Conservation (phyloP, 1,284 basidiomycete species). For the Neotropicomus parvogracilis region DNA sequence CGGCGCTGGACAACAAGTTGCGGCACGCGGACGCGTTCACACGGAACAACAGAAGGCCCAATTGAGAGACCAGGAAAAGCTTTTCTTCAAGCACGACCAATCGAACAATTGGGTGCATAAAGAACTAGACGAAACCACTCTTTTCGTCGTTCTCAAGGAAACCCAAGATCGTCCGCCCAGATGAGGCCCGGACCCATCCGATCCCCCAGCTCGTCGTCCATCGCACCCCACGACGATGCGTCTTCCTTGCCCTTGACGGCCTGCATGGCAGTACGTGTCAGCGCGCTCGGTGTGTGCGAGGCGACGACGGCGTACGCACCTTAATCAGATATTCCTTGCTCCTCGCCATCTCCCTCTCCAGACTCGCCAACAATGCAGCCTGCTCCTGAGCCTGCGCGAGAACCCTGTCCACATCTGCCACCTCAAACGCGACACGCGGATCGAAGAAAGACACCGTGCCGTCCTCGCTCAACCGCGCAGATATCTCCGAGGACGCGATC, state of each 20-base stretch:
- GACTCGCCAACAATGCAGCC: slow-evolving; percentile 42
- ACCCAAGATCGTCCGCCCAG: slow-evolving; percentile 29
- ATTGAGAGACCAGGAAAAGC: too few relatives aligned
- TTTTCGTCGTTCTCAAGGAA: slow-evolving; percentile 13
- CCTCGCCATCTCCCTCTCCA: slow-evolving; percentile 57
- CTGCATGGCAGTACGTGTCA: too few relatives aligned
- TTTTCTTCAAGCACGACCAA: too few relatives aligned
- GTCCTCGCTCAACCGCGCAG: slow-evolving; percentile 57
- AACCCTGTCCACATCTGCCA: slow-evolving; percentile 61
- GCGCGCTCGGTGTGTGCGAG: too few relatives aligned
- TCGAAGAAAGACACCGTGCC: slow-evolving; percentile 74
- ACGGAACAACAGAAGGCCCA: too few relatives aligned
- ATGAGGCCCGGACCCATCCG: slow-evolving; percentile 17
- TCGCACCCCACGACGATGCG: slow-evolving; percentile 21
- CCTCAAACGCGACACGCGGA: slow-evolving; percentile 55
- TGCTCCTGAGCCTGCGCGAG: slow-evolving; percentile 61
- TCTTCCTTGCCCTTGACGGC: slow-evolving; percentile 35
- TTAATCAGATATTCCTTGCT: slow-evolving; percentile 67
- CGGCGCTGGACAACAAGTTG: too few relatives aligned
- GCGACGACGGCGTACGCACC: slow-evolving; percentile 36
- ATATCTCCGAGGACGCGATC: slow-evolving; percentile 69
- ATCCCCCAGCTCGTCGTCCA: slow-evolving; percentile 32
- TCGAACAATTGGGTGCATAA: too few relatives aligned
- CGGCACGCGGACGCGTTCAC: too few relatives aligned
- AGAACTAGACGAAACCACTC: too few relatives aligned